These are phyloP conservation scores for Penicillium coprophilum DNA, from an alignment of 495 filamentous ascomycete genomes.

Conservation along the genomic window DNA sequence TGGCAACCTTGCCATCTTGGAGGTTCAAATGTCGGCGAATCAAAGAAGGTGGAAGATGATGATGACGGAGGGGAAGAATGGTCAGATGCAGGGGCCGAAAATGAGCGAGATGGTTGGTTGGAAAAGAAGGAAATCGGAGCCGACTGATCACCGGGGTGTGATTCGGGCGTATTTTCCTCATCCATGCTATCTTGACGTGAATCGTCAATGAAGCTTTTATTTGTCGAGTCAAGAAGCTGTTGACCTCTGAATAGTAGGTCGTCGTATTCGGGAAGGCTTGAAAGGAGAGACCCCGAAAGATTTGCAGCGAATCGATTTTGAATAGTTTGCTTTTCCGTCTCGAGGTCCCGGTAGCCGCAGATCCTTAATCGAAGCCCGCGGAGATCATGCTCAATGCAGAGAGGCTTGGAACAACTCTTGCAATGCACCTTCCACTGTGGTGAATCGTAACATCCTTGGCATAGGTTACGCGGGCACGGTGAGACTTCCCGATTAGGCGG, in stretches of 20 bases:
- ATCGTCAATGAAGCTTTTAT: slow-evolving; percentile 45
- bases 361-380: slow-evolving; percentile 57
- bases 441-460: slow-evolving; percentile 57
- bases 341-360: slow-evolving; percentile 58
- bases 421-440: slow-evolving; percentile 61
- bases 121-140: slow-evolving; percentile 15
- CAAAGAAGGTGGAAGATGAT: slow-evolving; percentile 31
- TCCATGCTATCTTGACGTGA: slow-evolving; percentile 28
- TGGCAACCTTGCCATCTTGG: slow-evolving; percentile 58
- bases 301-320: slow-evolving; percentile 29
- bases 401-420: slow-evolving; percentile 54
- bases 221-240: slow-evolving; percentile 35
- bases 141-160: slow-evolving; percentile 20
- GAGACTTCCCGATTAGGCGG: slow-evolving; percentile 47
- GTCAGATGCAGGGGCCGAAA: slow-evolving; percentile 43
- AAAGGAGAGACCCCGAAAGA: slow-evolving; percentile 10
- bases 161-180: slow-evolving; percentile 22
- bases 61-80: slow-evolving; percentile 45
- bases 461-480: slow-evolving; percentile 58
- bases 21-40: slow-evolving; percentile 33
- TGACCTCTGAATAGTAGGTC: slow-evolving; percentile 39
- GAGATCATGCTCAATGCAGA: slow-evolving; percentile 65
- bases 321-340: slow-evolving; percentile 50
- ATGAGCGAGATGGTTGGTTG: slow-evolving; percentile 26
- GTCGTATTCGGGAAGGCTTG: slow-evolving; percentile 20